Evolutionary conservation across 306 rosid species (phyloP).

Genomic region (Oemleria cerasiformis): DNA sequence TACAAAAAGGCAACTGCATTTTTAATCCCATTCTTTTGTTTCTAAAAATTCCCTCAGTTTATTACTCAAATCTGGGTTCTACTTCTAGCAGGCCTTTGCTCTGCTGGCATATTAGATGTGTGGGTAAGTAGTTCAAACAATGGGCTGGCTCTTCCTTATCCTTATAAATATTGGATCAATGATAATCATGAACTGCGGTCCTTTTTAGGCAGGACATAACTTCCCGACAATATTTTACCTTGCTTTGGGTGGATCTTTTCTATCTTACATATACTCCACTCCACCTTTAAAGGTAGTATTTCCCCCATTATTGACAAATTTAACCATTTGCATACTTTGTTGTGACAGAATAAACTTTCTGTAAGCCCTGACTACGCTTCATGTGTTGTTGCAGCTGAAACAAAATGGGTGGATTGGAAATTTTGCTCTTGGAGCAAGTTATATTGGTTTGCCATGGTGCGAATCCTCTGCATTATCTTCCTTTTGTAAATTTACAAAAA

Average conservation of each 20-base stretch:
- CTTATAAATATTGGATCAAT: conserved; percentile 17
- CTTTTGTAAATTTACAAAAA: neutral
- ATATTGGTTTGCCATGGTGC: conserved; percentile 96
- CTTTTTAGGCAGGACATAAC: conserved; percentile 78
- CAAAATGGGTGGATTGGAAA: conserved; percentile 99
- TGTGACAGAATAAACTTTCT: conserved; percentile 10
- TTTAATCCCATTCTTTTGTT: conserved; percentile 10
- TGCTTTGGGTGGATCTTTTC: conserved; percentile 83
- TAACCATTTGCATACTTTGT: conserved; percentile 2
- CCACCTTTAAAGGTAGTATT: conserved; percentile 81
- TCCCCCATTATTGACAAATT: neutral
- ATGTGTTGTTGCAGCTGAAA: conserved; percentile 65
- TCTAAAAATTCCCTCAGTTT: conserved; percentile 48
- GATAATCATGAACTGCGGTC: conserved; percentile 29
- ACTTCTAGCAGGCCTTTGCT: conserved; percentile 77
- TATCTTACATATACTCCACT: conserved; percentile 93
- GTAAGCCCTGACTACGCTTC: conserved; percentile 26
- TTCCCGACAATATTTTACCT: conserved; percentile 78
- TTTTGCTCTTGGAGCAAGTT: conserved; percentile 98
- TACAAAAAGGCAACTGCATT: conserved; percentile 1
- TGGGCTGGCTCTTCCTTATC: conserved; percentile 2
- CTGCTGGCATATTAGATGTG: conserved; percentile 77
- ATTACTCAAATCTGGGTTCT: conserved; percentile 94
- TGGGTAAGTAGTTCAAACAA: conserved; percentile 64
- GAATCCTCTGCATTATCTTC: conserved; percentile 27